Evolutionary conservation across 1,284 basidiomycete species (phyloP).

Genomic region (Ceratobasidium sp.): DNA sequence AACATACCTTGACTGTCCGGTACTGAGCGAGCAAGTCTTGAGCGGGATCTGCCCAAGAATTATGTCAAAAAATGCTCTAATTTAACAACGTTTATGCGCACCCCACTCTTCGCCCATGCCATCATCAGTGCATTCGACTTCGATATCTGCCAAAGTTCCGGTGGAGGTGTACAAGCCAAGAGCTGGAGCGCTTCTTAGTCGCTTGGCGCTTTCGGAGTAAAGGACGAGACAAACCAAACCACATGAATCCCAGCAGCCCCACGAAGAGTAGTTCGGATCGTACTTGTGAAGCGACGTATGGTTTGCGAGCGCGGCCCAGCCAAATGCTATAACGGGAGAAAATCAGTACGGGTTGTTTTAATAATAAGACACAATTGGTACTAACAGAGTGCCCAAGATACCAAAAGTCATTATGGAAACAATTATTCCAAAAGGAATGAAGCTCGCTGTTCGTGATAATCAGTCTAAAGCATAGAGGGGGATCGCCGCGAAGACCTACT

Average conservation of each 20-base stretch:
- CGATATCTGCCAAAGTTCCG: slow-evolving; percentile 78
- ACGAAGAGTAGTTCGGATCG: slow-evolving; percentile 77
- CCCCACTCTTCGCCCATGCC: slow-evolving; percentile 57
- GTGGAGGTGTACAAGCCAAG: slow-evolving; percentile 77
- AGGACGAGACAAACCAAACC: slow-evolving; percentile 70
- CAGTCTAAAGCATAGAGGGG: slow-evolving; percentile 15
- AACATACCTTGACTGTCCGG: slow-evolving; percentile 58
- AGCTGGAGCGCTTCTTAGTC: slow-evolving; percentile 60
- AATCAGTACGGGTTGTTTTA: background rate
- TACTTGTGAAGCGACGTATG: slow-evolving; percentile 61
- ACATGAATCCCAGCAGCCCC: slow-evolving; percentile 78
- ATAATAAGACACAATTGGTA: slow-evolving; percentile 46
- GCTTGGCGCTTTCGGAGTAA: slow-evolving; percentile 22
- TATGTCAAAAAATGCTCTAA: slow-evolving; percentile 1
- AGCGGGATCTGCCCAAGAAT: slow-evolving; percentile 66
- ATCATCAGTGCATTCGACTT: slow-evolving; percentile 80
- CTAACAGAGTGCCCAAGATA: slow-evolving; percentile 75
- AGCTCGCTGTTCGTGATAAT: slow-evolving; percentile 69
- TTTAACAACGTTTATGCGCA: background rate
- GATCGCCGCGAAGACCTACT: slow-evolving; percentile 19
- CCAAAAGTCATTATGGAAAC: slow-evolving; percentile 76
- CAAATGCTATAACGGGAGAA: slow-evolving; percentile 38
- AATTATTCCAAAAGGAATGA: slow-evolving; percentile 85
- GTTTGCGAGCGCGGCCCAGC: slow-evolving; percentile 38
- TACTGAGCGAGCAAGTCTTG: slow-evolving; percentile 85